Evolutionary conservation across 2,329 filamentous ascomycete species (phyloP).

Genomic region (Apiospora marii): DNA sequence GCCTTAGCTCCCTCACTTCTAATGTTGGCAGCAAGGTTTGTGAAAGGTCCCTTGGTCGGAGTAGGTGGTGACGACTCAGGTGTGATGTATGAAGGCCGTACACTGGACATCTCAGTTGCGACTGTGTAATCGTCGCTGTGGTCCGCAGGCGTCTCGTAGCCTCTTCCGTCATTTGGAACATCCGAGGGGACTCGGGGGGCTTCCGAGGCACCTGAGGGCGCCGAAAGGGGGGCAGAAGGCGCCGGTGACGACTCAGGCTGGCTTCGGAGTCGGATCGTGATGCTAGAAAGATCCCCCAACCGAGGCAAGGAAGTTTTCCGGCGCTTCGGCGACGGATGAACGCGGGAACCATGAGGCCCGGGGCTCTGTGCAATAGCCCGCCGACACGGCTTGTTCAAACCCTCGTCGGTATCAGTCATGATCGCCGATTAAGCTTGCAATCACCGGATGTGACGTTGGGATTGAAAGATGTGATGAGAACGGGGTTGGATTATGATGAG

Average conservation of each 20-base stretch:
- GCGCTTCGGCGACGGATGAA: not conserved
- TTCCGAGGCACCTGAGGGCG: too few species aligned
- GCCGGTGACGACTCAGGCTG: not conserved
- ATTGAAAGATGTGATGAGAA: not conserved
- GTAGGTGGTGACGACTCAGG: not conserved
- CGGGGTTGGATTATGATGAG: not conserved
- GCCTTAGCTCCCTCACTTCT: not conserved
- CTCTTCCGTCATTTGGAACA: not conserved
- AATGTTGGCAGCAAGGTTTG: not conserved
- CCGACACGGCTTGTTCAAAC: not conserved
- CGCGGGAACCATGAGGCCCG: conserved; percentile 7
- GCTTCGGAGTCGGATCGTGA: not conserved
- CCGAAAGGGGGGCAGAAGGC: not conserved
- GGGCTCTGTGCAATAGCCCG: not conserved
- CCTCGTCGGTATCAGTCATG: not conserved
- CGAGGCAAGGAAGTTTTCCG: conserved; percentile 15
- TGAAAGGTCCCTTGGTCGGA: not conserved
- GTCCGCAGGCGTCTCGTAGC: not conserved
- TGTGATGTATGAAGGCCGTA: not conserved
- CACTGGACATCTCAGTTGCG: not conserved
- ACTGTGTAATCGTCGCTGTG: not conserved
- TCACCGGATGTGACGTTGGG: not conserved
- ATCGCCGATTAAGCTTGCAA: not conserved
- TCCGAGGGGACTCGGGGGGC: too few species aligned
- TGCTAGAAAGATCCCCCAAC: conserved; percentile 1